Evolutionary conservation across 768 basidiomycete genomes (phyloP), one percentile per base, ranked within the genome.

Genomic region (Clavaria fumosa): DNA sequence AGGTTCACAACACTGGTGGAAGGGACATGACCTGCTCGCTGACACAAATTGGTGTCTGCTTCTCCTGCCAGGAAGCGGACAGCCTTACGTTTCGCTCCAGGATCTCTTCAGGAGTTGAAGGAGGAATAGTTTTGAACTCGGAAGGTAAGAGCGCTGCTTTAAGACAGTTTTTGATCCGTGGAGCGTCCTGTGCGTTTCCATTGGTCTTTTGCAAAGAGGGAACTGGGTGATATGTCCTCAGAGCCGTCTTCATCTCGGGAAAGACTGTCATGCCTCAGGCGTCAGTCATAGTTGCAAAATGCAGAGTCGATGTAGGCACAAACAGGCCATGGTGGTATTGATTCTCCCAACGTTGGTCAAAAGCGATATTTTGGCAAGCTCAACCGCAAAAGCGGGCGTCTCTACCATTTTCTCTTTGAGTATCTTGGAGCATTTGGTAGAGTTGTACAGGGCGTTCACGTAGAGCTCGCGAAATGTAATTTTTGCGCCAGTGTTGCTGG

Each of bases 171-270:
- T 91, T 91, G 56, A 91, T 84, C 43, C 88, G 73, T 15, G 88
- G 86, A 27, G 86, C 86, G 54, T 91, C 86, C 53, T 89, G 84
- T 5, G 84, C 72, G 53, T 88, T 86, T 12, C 79, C 81, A 46
- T 80, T 78, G 11, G 85, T 83, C 61, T 82, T 83, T 53, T 90
- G 86, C 19, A 90, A 61, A 21, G 79, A 80, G 7, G 88, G 88
- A n/a, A 88, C 75, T 20, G 88, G 84, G 50, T 90, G 88, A 55
- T 90, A 90, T 38, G 83, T 84, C 51, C 86, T 65, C 39, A 90
- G 62, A 14, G 83, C 80, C 4, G 88, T 90, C 56, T 84, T 82
- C 86, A 90, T 89, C 63, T 88, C 84, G 40, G 84, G 84, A 54
- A 86, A 88, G 61, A 90, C 83, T 86, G 51, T 28, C 47, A 36